These are phyloP conservation scores for Mycosphaerella sp. DNA, from an alignment of 2,329 filamentous ascomycete species.

Conservation along the genomic window DNA sequence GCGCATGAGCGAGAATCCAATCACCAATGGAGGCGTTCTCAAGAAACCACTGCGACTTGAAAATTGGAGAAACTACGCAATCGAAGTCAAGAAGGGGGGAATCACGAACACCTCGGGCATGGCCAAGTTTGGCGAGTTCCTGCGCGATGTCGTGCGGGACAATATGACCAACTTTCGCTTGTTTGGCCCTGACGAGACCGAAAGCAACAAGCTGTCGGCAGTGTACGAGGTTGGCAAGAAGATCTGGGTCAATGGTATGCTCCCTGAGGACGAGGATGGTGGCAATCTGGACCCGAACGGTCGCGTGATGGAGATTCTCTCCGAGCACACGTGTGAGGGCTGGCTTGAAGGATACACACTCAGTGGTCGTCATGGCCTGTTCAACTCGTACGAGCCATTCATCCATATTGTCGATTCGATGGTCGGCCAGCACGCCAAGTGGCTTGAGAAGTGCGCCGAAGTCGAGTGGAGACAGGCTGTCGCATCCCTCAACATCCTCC, in stretches of 20 bases:
- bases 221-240: slow-evolving; percentile 72
- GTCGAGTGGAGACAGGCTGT: slow-evolving; percentile 69
- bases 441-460: slow-evolving; percentile 75
- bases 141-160: slow-evolving; percentile 59
- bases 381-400: slow-evolving; percentile 78
- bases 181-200: slow-evolving; percentile 73
- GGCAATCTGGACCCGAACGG: slow-evolving; percentile 64
- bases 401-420: slow-evolving; percentile 79
- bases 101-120: slow-evolving; percentile 52
- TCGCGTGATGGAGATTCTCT: slow-evolving; percentile 78
- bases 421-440: slow-evolving; percentile 83
- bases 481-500: slow-evolving; percentile 69
- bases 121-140: slow-evolving; percentile 60
- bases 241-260: slow-evolving; percentile 72
- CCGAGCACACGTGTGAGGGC: slow-evolving; percentile 71
- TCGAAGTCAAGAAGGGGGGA: slow-evolving; percentile 57
- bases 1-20: slow-evolving; percentile 71
- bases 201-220: slow-evolving; percentile 68
- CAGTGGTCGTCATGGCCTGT: slow-evolving; percentile 65
- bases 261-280: slow-evolving; percentile 67
- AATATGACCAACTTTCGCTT: slow-evolving; percentile 66
- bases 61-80: slow-evolving; percentile 61
- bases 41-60: slow-evolving; percentile 62
- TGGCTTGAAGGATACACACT: slow-evolving; percentile 76
- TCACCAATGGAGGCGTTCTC: slow-evolving; percentile 64